Evolutionary conservation across 345 rosid genomes (phyloP).

Genomic region (Pelargonium nanum): DNA sequence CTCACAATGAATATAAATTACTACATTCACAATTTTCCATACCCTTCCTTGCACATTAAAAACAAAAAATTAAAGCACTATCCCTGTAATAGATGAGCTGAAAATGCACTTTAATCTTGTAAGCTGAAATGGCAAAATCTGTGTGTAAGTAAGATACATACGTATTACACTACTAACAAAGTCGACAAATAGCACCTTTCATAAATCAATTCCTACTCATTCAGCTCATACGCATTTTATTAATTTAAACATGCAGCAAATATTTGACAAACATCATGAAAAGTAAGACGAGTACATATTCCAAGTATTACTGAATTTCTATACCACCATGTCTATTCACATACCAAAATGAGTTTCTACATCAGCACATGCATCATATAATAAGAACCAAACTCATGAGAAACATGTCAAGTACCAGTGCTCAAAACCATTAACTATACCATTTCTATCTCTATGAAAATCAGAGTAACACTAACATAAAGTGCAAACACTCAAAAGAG

Average conservation of each 20-base stretch:
- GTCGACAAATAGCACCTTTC: too few relatives aligned
- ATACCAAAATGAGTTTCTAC: conserved; percentile 49
- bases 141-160: too few relatives aligned
- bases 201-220: too few relatives aligned
- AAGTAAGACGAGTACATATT: not conserved
- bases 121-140: too few relatives aligned
- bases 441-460: conserved; percentile 34
- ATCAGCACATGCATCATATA: conserved; percentile 49
- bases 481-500: conserved; percentile 20
- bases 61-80: too few relatives aligned
- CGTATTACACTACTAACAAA: too few relatives aligned
- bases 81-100: too few relatives aligned
- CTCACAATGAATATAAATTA: too few relatives aligned
- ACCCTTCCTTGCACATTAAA: too few relatives aligned
- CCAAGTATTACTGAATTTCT: conserved; percentile 23
- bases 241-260: not conserved
- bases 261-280: not conserved
- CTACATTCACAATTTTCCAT: too few relatives aligned
- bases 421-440: conserved; percentile 40
- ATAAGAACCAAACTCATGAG: conserved; percentile 44
- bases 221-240: too few relatives aligned
- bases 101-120: too few relatives aligned
- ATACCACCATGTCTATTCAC: conserved; percentile 73
- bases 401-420: conserved; percentile 42
- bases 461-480: conserved; percentile 24